Conservation (phyloP, 75 land plant genomes). For the Picea glauca region DNA sequence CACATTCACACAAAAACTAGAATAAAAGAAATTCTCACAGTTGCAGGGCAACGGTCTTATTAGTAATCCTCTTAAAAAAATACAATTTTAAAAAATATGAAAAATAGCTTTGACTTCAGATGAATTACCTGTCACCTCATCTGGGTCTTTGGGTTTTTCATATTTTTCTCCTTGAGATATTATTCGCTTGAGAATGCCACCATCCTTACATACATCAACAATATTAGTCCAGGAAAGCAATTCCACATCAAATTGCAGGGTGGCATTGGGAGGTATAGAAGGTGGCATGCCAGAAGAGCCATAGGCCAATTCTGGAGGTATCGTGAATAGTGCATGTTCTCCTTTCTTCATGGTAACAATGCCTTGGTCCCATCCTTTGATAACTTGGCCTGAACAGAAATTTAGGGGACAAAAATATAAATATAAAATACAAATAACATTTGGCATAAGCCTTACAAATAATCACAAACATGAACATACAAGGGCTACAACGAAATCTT, state of each 20-base stretch:
- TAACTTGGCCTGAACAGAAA: constrained; percentile 47
- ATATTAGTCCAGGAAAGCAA: constrained; percentile 72
- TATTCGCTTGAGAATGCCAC: constrained; percentile 47
- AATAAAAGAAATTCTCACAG: not conserved
- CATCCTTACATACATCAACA: constrained; percentile 56
- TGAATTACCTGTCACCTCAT: constrained; percentile 47
- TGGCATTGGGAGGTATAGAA: constrained; percentile 69
- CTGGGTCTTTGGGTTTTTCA: constrained; percentile 34
- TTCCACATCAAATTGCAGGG: constrained; percentile 80
- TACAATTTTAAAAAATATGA: too few species aligned
- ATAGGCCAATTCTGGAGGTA: constrained; percentile 70
- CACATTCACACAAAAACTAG: not conserved
- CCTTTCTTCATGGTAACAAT: constrained; percentile 83
- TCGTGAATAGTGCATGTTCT: constrained; percentile 69
- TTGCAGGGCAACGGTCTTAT: too few species aligned
- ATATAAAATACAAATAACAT: not conserved
- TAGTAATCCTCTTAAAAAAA: too few species aligned
- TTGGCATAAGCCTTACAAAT: not conserved
- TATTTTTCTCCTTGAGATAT: constrained; percentile 32
- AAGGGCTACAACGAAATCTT: too few species aligned
- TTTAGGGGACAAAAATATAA: not conserved
- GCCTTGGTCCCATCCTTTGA: constrained; percentile 79
- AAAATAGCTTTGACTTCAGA: not conserved
- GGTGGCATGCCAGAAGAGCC: constrained; percentile 66
- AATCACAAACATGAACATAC: too few species aligned